Evolutionary conservation across 1,139 yeast species (phyloP), one percentile per base, ranked within the genome.

Genomic region (Kodamaea plutei): DNA sequence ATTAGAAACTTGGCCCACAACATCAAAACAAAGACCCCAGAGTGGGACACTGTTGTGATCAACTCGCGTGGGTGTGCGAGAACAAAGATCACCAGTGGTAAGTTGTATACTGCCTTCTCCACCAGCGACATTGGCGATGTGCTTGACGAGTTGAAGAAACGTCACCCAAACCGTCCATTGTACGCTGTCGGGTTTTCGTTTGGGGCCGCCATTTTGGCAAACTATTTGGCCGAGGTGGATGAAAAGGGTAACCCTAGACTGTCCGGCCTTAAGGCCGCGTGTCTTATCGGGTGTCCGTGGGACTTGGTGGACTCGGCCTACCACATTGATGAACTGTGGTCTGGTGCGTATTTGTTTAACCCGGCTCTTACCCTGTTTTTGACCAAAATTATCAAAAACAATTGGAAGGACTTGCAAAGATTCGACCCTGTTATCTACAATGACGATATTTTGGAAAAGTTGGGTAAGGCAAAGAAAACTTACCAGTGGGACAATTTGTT

Each of bases 11-110:
- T 80, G 34, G 69, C 67, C 16, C 61, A 60, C 25, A 47, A 56
- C 23, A 49, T 73, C 32, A 49, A 50, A 23, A 52, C 50, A 23
- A 40, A 48, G 15, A 29, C 36, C 7, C 38, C 33, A 14, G 48
- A 41, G 33, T 52, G 68, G 64, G 93, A 84, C 41, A 73, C 78
- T 10, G 84, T 79, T 18, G 95, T 88, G 9, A 57, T 84, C 39
- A 87, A 85, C 52, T 69, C 84, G 12, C 69, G 97, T 45, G 96
- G 96, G 5, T 89, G 96, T 58, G 84, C 93, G 26, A 72, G 93
- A 45, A 77, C 95, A 6, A 78, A 78, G 47, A 63, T 89, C 43
- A 76, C 93, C 7, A 79, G 85, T 6, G 89, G 84, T 2, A 72
- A 72, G 44, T 62, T 88, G 36, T 89, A 84, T 61, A 76, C 79